These are phyloP conservation scores for Lithohypha guttulata DNA, from an alignment of 2,329 filamentous ascomycete genomes.

Conservation along the genomic window DNA sequence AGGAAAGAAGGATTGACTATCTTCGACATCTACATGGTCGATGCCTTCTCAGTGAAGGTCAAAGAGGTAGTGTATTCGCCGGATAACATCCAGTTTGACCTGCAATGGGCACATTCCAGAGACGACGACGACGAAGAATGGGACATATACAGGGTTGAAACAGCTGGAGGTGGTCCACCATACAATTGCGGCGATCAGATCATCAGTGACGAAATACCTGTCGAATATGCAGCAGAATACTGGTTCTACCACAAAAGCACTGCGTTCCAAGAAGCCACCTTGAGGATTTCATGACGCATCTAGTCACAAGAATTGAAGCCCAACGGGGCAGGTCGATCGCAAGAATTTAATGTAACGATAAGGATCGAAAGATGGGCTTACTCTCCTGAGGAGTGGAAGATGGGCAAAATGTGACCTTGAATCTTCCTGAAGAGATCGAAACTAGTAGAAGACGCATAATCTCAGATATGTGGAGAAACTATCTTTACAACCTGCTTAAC, in stretches of 20 bases:
- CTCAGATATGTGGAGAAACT: too few species aligned
- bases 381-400: too few species aligned
- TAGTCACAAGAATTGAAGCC: too few species aligned
- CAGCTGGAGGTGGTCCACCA: slow-evolving; percentile 28
- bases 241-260: slow-evolving; percentile 32
- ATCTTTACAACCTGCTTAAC: too few species aligned
- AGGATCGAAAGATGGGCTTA: too few species aligned
- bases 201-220: slow-evolving; percentile 20
- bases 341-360: too few species aligned
- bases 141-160: slow-evolving; percentile 34
- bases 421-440: too few species aligned
- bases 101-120: slow-evolving; percentile 7
- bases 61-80: slow-evolving; percentile 15
- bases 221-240: slow-evolving; percentile 34
- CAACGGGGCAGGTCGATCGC: too few species aligned
- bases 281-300: too few species aligned
- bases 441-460: too few species aligned
- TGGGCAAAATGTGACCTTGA: too few species aligned
- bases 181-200: slow-evolving; percentile 24
- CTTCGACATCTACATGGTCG: slow-evolving; percentile 21
- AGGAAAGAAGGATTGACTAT: slow-evolving; percentile 15
- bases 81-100: slow-evolving; percentile 10
- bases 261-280: too few species aligned
- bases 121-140: slow-evolving; percentile 20
- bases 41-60: slow-evolving; percentile 13